A percentile compares a stretch with the other conserved stretches of the same genome.
Evolutionary conservation across 768 basidiomycete species (phyloP).

Genomic region (Russula griseocarnosa): DNA sequence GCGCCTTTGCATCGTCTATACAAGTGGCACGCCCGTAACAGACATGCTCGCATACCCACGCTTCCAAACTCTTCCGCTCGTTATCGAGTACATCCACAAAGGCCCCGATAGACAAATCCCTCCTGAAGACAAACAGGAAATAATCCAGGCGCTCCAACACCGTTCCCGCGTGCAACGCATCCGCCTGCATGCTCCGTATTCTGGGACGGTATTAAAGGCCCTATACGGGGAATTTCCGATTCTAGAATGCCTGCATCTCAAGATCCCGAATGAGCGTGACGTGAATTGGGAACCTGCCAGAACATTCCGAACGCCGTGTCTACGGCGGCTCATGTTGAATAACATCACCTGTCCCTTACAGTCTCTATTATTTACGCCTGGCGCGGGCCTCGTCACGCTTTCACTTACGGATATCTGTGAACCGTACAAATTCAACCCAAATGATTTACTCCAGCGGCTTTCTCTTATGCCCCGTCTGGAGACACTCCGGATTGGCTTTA

Average conservation of each 20-base stretch:
- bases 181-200: neutral
- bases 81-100: neutral
- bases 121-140: neutral
- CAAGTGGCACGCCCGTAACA: neutral
- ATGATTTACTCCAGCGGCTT: neutral
- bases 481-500: neutral
- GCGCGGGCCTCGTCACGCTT: neutral
- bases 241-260: neutral
- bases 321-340: neutral
- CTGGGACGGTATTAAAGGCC: neutral
- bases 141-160: neutral
- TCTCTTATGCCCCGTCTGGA: constrained; percentile 2
- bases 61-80: neutral
- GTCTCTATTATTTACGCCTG: neutral
- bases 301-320: neutral
- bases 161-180: neutral
- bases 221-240: neutral
- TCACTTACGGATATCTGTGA: neutral
- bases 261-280: too few species aligned
- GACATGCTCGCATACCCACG: constrained; percentile 1
- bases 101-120: neutral
- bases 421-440: too few species aligned
- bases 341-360: neutral
- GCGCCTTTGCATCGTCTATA: neutral
- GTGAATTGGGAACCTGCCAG: too few species aligned